phyloP scores from a whole-genome alignment of 2,329 filamentous ascomycete genomes.

The Emmonsia crescens region DNA sequence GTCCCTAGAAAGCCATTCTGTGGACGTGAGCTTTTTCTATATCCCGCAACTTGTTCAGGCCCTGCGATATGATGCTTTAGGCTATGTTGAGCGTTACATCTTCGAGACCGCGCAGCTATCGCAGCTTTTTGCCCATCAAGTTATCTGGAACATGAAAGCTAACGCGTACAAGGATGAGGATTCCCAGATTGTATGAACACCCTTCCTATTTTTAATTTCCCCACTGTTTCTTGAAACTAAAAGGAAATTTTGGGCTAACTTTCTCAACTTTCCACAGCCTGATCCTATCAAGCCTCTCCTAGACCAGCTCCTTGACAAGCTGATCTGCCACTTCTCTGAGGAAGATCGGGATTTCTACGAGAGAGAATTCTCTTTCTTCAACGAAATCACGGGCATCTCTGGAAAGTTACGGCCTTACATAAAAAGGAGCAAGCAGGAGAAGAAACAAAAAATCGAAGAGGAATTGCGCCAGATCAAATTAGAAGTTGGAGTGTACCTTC shows the following conservation, averaged over 20 bases:
- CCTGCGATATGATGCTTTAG: conserved; percentile 80
- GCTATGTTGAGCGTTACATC: conserved; percentile 94
- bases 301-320: conserved; percentile 74
- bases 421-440: conserved; percentile 84
- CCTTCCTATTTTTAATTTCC: conserved; percentile 3
- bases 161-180: conserved; percentile 98
- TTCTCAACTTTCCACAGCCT: conserved; percentile 41
- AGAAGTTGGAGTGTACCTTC: conserved; percentile 92
- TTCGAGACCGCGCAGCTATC: conserved; percentile 94
- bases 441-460: conserved; percentile 98
- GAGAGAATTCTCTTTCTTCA: conserved; percentile 94
- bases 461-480: conserved; percentile 95
- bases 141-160: conserved; percentile 99
- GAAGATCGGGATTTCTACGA: conserved; percentile 82
- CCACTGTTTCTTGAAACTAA: conserved; percentile 5
- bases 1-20: conserved; percentile 81
- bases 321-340: conserved; percentile 70
- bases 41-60: conserved; percentile 97
- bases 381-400: conserved; percentile 89
- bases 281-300: conserved; percentile 89
- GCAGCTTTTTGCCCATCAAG: conserved; percentile 97
- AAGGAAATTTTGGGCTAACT: not conserved
- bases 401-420: conserved; percentile 92
- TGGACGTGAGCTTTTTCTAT: conserved; percentile 98
- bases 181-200: conserved; percentile 57